Base-by-base conservation (phyloP, 176 grass and related monocot genomes). In the Canna indica region DNA sequence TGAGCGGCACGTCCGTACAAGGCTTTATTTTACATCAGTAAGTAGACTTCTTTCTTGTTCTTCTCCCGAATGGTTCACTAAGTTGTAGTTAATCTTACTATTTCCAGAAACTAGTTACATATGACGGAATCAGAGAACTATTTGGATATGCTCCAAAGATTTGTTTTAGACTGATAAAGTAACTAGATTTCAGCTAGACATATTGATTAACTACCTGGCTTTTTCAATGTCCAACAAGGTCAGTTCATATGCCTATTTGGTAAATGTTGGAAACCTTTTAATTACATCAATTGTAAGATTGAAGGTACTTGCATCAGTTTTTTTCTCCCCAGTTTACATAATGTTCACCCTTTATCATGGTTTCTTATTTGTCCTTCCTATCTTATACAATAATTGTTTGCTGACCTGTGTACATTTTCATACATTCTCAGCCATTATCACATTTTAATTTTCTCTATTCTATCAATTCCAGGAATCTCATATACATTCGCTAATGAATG, bases 1-100 rank as follows among this genome's bases (percentile, higher is more conserved):
- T 53, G 92, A 96, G 65, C 74, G 92, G 70, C 92, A 85, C 79
- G 88, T 96, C 75, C 88, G 92, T 35, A 96, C 92, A 81, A 91
- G 92, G 71, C 92, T 96, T 69, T 96, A 96, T 77, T 96, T 96
- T 80, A 96, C 92, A 66, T 96, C 92, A 22, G 92, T 96, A 96
- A 60, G 84, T 59, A 38, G 47, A 66, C 27, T 67, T 73, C 68
- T 72, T 31, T 76, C 39, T 3, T 76, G 38, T 53, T 53, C 80
- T 74, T 39, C 65, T 81, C 34, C 81, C 6, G n/a, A 36, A 54
- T n/a, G 69, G 80, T 61, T 64, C 22, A 30, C 71, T 72, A 63
- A 5, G 39, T 11, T 38, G 16, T 67, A 20, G 22, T 39, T 26
- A 36, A 39, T 67, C 59, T 33, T 63, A 17, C 26, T 33, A 63